Percentiles rank a stretch among this genome's conserved stretches.
phyloP scores from a whole-genome alignment of 1,139 yeast species.

The Scheffersomyces parashehatae region DNA sequence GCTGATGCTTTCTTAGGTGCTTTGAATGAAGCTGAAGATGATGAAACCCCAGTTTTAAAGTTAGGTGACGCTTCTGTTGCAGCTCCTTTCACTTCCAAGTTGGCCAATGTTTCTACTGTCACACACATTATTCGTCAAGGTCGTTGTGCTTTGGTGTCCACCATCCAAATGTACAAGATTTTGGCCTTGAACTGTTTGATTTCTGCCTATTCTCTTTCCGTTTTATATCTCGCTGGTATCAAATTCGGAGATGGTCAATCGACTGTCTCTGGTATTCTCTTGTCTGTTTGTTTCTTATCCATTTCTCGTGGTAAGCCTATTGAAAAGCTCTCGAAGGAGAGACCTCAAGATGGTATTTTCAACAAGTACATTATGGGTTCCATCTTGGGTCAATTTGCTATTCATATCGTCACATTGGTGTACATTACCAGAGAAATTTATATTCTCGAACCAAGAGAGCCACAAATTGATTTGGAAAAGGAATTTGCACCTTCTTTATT shows the following conservation, averaged over 20 bases:
- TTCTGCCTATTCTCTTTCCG: slow-evolving; percentile 93
- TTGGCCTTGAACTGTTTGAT: slow-evolving; percentile 95
- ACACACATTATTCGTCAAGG: slow-evolving; percentile 97
- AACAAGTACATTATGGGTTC: slow-evolving; percentile 96
- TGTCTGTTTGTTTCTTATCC: slow-evolving; percentile 93
- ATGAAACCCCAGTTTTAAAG: slow-evolving; percentile 89
- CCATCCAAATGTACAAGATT: slow-evolving; percentile 98
- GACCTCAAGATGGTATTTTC: slow-evolving; percentile 98
- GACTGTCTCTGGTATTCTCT: slow-evolving; percentile 84
- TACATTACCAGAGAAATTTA: slow-evolving; percentile 84
- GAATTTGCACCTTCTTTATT: slow-evolving; percentile 84
- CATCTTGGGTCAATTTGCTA: slow-evolving; percentile 91
- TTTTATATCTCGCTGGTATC: slow-evolving; percentile 93
- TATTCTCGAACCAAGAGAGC: slow-evolving; percentile 87
- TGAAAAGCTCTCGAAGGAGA: slow-evolving; percentile 83
- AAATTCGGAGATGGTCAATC: slow-evolving; percentile 98
- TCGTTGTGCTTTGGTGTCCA: slow-evolving; percentile 95
- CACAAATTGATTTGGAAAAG: slow-evolving; percentile 85
- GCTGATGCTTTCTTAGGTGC: slow-evolving; percentile 77
- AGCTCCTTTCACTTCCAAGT: slow-evolving; percentile 96
- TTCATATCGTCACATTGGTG: slow-evolving; percentile 80
- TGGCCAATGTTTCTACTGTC: slow-evolving; percentile 89
- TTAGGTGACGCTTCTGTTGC: slow-evolving; percentile 99
- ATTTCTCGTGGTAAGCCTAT: slow-evolving; percentile 93
- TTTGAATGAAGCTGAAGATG: slow-evolving; percentile 70